Evolutionary conservation across 2,329 filamentous ascomycete genomes (phyloP).

Genomic region (Trichophyton schoenleinii): DNA sequence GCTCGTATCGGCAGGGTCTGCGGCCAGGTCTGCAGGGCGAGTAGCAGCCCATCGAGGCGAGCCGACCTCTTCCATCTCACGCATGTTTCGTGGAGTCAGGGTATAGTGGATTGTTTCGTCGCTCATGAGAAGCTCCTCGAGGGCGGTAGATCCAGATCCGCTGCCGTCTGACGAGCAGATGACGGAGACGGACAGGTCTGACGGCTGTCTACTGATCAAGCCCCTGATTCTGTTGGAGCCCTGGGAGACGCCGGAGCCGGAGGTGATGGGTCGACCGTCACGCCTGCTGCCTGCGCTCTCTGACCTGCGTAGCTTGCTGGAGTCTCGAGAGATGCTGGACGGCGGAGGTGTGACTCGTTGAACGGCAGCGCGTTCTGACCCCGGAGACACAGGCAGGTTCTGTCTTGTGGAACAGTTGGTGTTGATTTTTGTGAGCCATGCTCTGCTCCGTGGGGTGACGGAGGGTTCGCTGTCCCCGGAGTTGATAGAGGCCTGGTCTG

Average conservation of each 20-base stretch:
- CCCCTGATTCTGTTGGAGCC: conserved; percentile 33
- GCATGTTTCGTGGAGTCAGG: conserved; percentile 66
- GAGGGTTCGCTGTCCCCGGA: conserved; percentile 6
- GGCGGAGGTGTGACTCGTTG: conserved; percentile 28
- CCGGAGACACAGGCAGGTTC: conserved; percentile 16
- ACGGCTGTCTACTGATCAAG: conserved; percentile 24
- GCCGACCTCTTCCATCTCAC: conserved; percentile 49
- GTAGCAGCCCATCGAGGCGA: conserved; percentile 22
- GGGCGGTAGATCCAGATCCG: conserved; percentile 50
- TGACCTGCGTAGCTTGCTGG: conserved; percentile 25
- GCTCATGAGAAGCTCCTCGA: conserved; percentile 70
- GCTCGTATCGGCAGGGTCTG: conserved; percentile 19
- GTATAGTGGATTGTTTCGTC: conserved; percentile 75
- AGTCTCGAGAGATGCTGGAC: conserved; percentile 18
- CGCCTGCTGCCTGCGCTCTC: conserved; percentile 28
- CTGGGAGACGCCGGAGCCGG: conserved; percentile 29
- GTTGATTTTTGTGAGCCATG: conserved; percentile 12
- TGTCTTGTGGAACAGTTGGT: conserved; percentile 17
- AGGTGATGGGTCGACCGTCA: conserved; percentile 28
- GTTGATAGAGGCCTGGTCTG: background rate
- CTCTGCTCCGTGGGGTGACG: background rate
- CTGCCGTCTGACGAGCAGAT: background rate
- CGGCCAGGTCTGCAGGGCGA: conserved; percentile 23
- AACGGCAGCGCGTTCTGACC: conserved; percentile 29
- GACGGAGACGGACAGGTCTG: background rate